Evolutionary conservation across 2,329 filamentous ascomycete species (phyloP), one percentile per base, ranked within the genome.

Genomic region (Talaromyces sp.): DNA sequence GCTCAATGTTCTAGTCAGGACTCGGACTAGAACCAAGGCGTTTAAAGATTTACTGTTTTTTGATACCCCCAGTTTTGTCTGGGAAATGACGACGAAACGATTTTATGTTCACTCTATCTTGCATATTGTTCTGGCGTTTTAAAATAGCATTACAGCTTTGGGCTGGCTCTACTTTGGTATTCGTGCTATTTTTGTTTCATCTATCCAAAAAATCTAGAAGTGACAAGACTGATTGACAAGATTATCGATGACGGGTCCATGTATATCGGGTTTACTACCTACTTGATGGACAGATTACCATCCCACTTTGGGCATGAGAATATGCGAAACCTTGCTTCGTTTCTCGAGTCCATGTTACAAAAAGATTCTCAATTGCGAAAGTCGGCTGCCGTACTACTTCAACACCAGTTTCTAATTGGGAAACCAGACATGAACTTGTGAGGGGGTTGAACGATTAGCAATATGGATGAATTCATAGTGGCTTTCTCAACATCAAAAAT

Each of bases 1-100:
- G 77, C 68, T 77, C 77, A 35, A 76, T 80, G 68, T 79, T 79
- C 65, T 79, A 54, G 56, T 52, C 9, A n/a, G 17, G 17, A n/a
- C 14, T n/a, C n/a, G 12, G 14, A 4, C 12, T 17, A 38, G 32
- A 2, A 7, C 6, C 27, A 29, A 29, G 27, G 17, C 35, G 35
- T 38, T 38, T 38, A 9, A 38, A 17, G 12, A 6, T 38, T 38
- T 17, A 3, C 2, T 38, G 6, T 38, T 38, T 38, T 38, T 38
- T n/a, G 35, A 38, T 38, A 38, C 35, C 35, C 35, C 17, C 32
- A 9, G 14, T n/a, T 38, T 38, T 4, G 27, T 5, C 35, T 38
- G 35, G 35, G 35, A 38, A 38, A 2, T 17, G 17, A 38, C 7
- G 35, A 38, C 17, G 35, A n/a, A 38, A n/a, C 3, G 35, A 5